Base-by-base conservation (phyloP, 768 basidiomycete species). In the Russula vinacea region DNA sequence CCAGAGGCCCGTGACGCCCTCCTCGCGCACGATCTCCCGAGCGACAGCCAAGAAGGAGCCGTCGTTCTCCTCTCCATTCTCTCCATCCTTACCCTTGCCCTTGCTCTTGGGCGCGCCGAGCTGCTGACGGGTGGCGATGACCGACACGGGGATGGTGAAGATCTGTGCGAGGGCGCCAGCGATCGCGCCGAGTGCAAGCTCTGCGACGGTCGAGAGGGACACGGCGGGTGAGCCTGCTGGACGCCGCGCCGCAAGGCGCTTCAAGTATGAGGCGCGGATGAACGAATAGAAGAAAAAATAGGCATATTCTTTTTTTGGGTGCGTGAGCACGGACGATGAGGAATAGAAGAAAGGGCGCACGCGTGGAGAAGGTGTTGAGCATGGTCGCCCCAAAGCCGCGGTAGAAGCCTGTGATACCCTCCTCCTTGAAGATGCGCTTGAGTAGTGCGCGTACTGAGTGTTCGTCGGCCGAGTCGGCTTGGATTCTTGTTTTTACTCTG, bases 281-380 rank as follows among this genome's bases (percentile, higher is more conserved):
- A 94, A 81, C 24, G 94, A 90, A 74, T 98, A 98, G 79, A 97
- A 98, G 82, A 96, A 98, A 82, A 99, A 99, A 78, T 99, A 99
- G 29, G 97, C 96, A 73, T 95, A 98, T 85, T 97, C 95, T 97
- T 68, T 45, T 68, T 45, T 6, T 32, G 49, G 24, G n/a, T 50
- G 54, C 3, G 67, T 49, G 40, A 58, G 42, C 57, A 62, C 35
- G 32, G 37, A n/a, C 11, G 19, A 13, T 2, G 4, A 37, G 65
- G 26, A 29, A 42, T 42, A 37, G 10, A 33, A 2, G 37, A 2
- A 49, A 47, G 33, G 45, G 83, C 92, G 71, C 72, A 94, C 96
- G 94, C 86, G 90, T 91, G 42, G 94, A 96, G 76, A 99, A 99
- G 1, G 94, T 97, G 75, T 97, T 98, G 69, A 98, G 78, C 96